Base-by-base conservation (phyloP, 2,329 filamentous ascomycete species). In the Stagonosporopsis vannaccii region DNA sequence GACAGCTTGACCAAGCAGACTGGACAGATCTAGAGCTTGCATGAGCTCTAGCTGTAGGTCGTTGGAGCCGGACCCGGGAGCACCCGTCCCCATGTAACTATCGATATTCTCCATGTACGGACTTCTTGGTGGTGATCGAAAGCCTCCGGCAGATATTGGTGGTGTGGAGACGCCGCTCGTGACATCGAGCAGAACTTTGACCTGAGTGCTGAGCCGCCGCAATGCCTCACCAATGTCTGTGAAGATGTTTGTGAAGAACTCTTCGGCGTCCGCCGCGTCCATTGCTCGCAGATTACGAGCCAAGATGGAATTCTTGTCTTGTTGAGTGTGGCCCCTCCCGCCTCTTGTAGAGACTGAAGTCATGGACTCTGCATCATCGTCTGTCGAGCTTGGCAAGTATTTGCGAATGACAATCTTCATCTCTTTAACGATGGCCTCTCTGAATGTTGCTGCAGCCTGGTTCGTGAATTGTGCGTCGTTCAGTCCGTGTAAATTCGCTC, bases 101-200 rank as follows among this genome's bases (percentile, higher is more conserved):
- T 82, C 80, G 36, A 81, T 74, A 15, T 70, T 78, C 33, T 78
- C 75, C 59, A 68, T 66, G 39, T 64, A 71, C 3, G 71, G 82
- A 56, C 81, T 84, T 60, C 75, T 76, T 13, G 78, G 73, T 15
- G 83, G 81, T 1, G 82, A 84, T 55, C 76, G 78, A 23, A 80
- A 61, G 26, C 73, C 71, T 41, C 75, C 67, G 33, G 67, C 60
- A 67, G 75, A 58, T 3, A 75, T 67, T 3, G 80, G 78, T 13
- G 76, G 77, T 28, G 80, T 73, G 17, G 84, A 81, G 47, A 90
- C 82, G 12, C 86, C 88, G 72, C 92, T 97, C 0, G 93, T 95
- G 19, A 97, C 90, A 75, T 99, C 95, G 9, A 99, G 82, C n/a
- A 99, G 78, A 9, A 98, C 88, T 75, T 99, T 99, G 51, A 95